Base-by-base conservation (phyloP, 208 protist genomes). In the Wallacemonas sp. region DNA sequence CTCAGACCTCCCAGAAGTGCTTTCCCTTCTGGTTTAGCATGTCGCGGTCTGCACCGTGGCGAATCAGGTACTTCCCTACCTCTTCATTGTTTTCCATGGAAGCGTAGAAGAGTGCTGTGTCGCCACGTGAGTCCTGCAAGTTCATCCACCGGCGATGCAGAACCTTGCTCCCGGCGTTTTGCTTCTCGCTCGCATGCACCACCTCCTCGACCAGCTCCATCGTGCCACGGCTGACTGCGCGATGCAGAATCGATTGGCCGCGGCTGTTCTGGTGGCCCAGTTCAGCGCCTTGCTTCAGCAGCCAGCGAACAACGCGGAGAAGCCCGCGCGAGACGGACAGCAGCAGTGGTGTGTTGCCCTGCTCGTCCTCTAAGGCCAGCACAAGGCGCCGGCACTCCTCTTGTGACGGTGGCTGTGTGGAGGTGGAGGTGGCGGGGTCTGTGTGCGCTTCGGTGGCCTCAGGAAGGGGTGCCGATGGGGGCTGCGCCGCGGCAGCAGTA, bases 81-180 rank as follows among this genome's bases (percentile, higher is more conserved):
- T 97, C 92, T 58, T 96, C 88, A 49, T 97, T 95, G 62, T 97
- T 91, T 34, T 97, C 92, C 81, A 86, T 85, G 5, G 90, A 93
- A 1, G 92, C 92, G 68, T 97, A 97, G 75, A 95, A 94, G 21
- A 97, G 72, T 6, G 90, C 87, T 2, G 90, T 93, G 63, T 97
- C 85, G 14, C 92, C 92, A 36, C 75, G 80, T 14, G 63, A 66
- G 73, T 97, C 90, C 46, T 92, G 90, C 26, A 90, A 30, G 66
- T 97, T 85, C 63, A 97, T 79, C 74, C 83, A 94, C n/a, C 70
- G 75, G 27, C 76, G 79, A 54, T 92, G 86, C 6, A 65, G 70
- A 17, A 52, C 68, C 56, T 70, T 78, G 24, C 60, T 58, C 1
- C 36, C 57, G 16, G 58, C 72, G 47, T 85, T 63, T 23, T 32